Percentiles rank a stretch among this genome's conserved stretches.
Evolutionary conservation across 805 yeast species (phyloP).

Genomic region (Komagataella kurtzmanii): DNA sequence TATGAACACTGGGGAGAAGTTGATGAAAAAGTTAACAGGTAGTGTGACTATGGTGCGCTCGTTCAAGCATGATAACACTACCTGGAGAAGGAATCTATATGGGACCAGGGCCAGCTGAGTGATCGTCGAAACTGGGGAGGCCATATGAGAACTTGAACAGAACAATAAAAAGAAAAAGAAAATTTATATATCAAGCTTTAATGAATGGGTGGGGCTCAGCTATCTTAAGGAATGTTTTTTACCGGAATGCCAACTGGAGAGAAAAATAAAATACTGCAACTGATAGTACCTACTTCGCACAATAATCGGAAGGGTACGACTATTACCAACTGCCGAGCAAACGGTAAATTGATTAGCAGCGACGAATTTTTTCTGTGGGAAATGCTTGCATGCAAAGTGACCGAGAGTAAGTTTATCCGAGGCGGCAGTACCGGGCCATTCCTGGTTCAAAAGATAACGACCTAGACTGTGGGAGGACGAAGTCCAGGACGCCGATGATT

Average conservation of each 20-base stretch:
- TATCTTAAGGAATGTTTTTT: not conserved
- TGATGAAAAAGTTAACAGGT: slow-evolving; percentile 28
- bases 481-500: too few relatives aligned
- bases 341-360: not conserved
- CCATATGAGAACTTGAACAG: not conserved
- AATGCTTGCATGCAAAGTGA: too few relatives aligned
- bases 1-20: slow-evolving; percentile 36
- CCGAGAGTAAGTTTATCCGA: not conserved
- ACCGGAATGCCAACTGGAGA: not conserved
- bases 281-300: not conserved
- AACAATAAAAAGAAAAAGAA: too few relatives aligned
- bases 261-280: too few relatives aligned
- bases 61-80: slow-evolving; percentile 14
- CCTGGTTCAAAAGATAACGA: too few relatives aligned
- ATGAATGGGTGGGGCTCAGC: not conserved
- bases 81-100: not conserved
- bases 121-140: not conserved
- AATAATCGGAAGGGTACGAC: not conserved
- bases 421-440: too few relatives aligned
- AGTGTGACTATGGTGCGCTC: slow-evolving; percentile 23
- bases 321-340: not conserved
- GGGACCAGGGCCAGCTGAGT: not conserved
- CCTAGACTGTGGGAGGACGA: not conserved
- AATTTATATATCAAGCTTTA: too few relatives aligned
- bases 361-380: too few relatives aligned